Evolutionary conservation across 345 rosid species (phyloP).

Genomic region (Rubroshorea leprosula): DNA sequence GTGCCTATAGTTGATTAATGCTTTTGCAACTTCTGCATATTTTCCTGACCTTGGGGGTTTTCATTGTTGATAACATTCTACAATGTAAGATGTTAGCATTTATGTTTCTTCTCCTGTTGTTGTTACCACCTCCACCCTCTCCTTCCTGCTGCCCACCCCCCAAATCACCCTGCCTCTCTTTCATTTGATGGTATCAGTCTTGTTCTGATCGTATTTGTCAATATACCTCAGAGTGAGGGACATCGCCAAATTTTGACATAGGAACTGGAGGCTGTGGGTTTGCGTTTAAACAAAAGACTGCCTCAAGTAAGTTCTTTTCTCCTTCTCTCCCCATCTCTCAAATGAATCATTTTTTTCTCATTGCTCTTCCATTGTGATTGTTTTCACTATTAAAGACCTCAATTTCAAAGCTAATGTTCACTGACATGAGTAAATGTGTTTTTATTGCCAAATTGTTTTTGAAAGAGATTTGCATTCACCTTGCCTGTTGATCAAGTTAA

Average conservation of each 20-base stretch:
- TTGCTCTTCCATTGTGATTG: background rate
- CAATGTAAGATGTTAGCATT: background rate
- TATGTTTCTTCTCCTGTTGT: background rate
- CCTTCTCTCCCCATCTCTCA: background rate
- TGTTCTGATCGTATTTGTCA: background rate
- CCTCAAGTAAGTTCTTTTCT: conserved; percentile 60
- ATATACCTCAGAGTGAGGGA: conserved; percentile 77
- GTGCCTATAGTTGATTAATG: background rate
- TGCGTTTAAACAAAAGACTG: conserved; percentile 94
- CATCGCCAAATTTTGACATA: conserved; percentile 92
- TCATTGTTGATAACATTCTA: background rate
- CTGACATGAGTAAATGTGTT: too few species aligned
- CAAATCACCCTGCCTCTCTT: background rate
- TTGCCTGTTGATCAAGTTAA: background rate
- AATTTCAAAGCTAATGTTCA: too few species aligned
- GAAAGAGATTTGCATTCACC: background rate
- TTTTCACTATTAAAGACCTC: too few species aligned
- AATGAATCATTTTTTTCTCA: too few species aligned
- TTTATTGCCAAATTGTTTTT: too few species aligned
- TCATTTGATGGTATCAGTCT: background rate
- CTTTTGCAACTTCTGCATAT: background rate
- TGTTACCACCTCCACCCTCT: too few species aligned
- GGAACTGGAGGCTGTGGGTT: conserved; percentile 96
- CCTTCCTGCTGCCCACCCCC: too few species aligned
- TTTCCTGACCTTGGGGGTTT: background rate